These are phyloP conservation scores for Tanacetum coccineum DNA, from an alignment of 129 eudicot genomes.

Conservation along the genomic window DNA sequence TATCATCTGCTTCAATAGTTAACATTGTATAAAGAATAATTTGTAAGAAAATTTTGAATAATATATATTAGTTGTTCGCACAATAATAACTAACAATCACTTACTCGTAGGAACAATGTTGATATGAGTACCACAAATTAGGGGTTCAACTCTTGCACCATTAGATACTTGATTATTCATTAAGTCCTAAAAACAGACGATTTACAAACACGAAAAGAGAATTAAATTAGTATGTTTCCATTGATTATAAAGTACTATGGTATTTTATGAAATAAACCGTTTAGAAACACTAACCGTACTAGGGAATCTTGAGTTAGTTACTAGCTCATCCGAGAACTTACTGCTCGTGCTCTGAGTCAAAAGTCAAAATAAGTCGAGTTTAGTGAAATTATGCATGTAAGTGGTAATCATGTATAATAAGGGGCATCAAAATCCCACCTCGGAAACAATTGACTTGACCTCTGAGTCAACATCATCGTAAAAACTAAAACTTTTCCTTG, in stretches of 20 bases:
- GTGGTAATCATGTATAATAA: conserved; percentile 1
- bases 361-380: neutral
- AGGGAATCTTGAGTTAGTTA: conserved; percentile 26
- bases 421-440: conserved; percentile 32
- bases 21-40: neutral
- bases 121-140: conserved; percentile 21
- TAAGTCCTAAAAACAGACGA: too few relatives aligned
- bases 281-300: conserved; percentile 28
- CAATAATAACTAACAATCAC: conserved; percentile 14
- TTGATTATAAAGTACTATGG: too few relatives aligned
- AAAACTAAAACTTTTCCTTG: conserved; percentile 40
- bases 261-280: too few relatives aligned
- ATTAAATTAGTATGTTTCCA: too few relatives aligned
- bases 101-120: conserved; percentile 45
- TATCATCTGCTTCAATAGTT: conserved; percentile 37
- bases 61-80: too few relatives aligned
- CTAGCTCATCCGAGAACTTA: conserved; percentile 35
- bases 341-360: conserved; percentile 31
- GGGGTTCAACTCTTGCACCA: conserved; percentile 27
- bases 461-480: conserved; percentile 58
- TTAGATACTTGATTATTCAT: neutral
- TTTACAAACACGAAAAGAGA: too few relatives aligned
- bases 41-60: neutral
- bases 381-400: too few relatives aligned
- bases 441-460: conserved; percentile 43